Conservation (phyloP, 768 basidiomycete genomes). For the Xerocomellus amylosporus region DNA sequence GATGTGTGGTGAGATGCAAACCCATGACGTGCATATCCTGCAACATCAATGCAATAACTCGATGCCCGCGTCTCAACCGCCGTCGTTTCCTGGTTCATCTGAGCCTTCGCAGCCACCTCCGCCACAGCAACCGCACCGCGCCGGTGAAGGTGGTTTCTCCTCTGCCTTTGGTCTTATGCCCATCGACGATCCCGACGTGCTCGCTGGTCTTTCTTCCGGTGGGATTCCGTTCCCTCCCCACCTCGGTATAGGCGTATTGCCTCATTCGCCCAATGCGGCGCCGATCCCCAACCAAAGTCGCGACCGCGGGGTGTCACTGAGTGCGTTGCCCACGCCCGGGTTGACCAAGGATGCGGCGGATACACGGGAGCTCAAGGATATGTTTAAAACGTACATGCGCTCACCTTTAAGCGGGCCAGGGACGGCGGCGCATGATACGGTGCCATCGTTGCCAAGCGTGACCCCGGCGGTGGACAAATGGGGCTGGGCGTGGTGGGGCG, state of each 20-base stretch:
- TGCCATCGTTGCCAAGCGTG: constrained; percentile 68
- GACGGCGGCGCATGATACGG: constrained; percentile 34
- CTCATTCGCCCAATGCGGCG: constrained; percentile 45
- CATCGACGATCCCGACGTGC: constrained; percentile 67
- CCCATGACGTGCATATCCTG: constrained; percentile 12
- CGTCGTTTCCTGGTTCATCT: constrained; percentile 3
- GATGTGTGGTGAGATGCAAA: constrained; percentile 29
- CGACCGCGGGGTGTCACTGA: constrained; percentile 26
- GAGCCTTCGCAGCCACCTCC: constrained; percentile 6
- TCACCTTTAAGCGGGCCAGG: constrained; percentile 54
- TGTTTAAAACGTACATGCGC: constrained; percentile 74
- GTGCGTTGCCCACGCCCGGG: constrained; percentile 33
- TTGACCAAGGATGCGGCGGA: constrained; percentile 34
- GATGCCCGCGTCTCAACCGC: constrained; percentile 11
- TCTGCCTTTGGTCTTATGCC: constrained; percentile 74
- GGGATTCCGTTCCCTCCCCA: constrained; percentile 61
- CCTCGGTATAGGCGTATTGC: constrained; percentile 24
- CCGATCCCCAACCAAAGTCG: constrained; percentile 40
- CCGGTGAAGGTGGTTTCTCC: constrained; percentile 45
- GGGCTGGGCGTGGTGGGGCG: constrained; percentile 12
- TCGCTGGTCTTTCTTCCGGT: constrained; percentile 58
- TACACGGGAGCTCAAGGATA: constrained; percentile 56
- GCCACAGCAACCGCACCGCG: constrained; percentile 9
- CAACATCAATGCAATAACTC: constrained; percentile 20
- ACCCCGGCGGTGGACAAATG: constrained; percentile 48